Conservation (phyloP, 1,284 basidiomycete genomes). For the Rhodotorula sp. region DNA sequence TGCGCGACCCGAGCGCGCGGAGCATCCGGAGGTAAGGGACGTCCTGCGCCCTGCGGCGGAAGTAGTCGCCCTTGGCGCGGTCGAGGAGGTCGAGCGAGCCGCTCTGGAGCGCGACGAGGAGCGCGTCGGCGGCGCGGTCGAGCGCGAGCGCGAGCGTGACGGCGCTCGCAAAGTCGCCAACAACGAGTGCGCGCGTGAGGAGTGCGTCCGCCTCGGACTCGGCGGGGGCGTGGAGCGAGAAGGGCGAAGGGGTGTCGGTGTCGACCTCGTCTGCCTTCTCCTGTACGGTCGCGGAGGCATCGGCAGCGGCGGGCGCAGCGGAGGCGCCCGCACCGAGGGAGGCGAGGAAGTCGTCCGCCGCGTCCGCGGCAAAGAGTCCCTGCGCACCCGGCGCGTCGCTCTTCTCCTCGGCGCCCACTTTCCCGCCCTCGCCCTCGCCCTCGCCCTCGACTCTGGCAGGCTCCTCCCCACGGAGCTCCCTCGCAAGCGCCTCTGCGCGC, state of each 20-base stretch:
- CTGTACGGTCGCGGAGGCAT: too few species aligned
- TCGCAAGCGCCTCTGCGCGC: constrained; percentile 78
- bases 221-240: constrained; percentile 25
- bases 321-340: constrained; percentile 60
- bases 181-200: constrained; percentile 87
- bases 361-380: constrained; percentile 48
- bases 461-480: constrained; percentile 62
- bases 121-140: constrained; percentile 90
- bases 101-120: constrained; percentile 79
- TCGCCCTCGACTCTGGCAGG: constrained; percentile 58
- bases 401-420: constrained; percentile 64
- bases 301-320: background rate
- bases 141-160: constrained; percentile 88
- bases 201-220: constrained; percentile 77
- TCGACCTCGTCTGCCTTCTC: background rate
- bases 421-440: constrained; percentile 47
- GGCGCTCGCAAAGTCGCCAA: constrained; percentile 91
- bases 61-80: constrained; percentile 90
- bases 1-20: constrained; percentile 92
- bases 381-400: constrained; percentile 19
- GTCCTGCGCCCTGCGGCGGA: constrained; percentile 73
- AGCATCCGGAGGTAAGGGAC: constrained; percentile 86
- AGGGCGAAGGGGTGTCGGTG: constrained; percentile 60
- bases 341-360: constrained; percentile 76
- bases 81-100: constrained; percentile 87